Evolutionary conservation across 768 basidiomycete genomes (phyloP).

Genomic region (Tylopilus subfusipes): DNA sequence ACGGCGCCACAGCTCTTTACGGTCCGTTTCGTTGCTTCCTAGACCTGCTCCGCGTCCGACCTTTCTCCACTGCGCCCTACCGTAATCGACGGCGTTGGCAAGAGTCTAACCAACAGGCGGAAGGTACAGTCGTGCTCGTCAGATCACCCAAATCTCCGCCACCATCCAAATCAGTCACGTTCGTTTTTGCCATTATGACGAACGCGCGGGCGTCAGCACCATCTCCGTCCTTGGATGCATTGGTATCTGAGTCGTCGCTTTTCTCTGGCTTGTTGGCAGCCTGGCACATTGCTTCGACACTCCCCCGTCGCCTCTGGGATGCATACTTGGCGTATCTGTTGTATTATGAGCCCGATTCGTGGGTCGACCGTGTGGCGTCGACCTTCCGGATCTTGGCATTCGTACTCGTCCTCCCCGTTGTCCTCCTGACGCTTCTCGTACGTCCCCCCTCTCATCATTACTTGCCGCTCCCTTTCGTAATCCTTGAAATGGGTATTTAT

Average conservation of each 20-base stretch:
- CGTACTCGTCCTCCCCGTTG: conserved; percentile 44
- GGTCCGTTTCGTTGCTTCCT: neutral
- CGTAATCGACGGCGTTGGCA: conserved; percentile 18
- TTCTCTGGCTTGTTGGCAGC: conserved; percentile 18
- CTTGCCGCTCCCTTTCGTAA: conserved; percentile 5
- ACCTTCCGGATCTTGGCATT: conserved; percentile 62
- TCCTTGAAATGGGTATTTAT: conserved; percentile 4
- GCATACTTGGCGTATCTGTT: conserved; percentile 62
- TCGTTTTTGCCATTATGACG: conserved; percentile 7
- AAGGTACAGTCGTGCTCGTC: neutral
- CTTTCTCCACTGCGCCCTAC: conserved; percentile 20
- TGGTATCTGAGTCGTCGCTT: conserved; percentile 8
- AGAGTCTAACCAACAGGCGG: conserved; percentile 3
- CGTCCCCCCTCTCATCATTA: conserved; percentile 22
- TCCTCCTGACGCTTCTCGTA: conserved; percentile 66
- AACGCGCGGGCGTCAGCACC: conserved; percentile 6
- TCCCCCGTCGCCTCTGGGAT: conserved; percentile 51
- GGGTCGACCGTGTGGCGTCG: conserved; percentile 63
- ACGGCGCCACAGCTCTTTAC: conserved; percentile 8
- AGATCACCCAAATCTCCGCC: neutral
- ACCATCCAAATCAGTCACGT: conserved; percentile 5
- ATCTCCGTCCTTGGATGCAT: conserved; percentile 5
- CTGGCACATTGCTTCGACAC: conserved; percentile 3
- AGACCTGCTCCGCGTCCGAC: conserved; percentile 4
- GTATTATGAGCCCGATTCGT: conserved; percentile 61